Base-by-base conservation (phyloP, 352 stramenopile species). In the Phytophthora pluvialis region DNA sequence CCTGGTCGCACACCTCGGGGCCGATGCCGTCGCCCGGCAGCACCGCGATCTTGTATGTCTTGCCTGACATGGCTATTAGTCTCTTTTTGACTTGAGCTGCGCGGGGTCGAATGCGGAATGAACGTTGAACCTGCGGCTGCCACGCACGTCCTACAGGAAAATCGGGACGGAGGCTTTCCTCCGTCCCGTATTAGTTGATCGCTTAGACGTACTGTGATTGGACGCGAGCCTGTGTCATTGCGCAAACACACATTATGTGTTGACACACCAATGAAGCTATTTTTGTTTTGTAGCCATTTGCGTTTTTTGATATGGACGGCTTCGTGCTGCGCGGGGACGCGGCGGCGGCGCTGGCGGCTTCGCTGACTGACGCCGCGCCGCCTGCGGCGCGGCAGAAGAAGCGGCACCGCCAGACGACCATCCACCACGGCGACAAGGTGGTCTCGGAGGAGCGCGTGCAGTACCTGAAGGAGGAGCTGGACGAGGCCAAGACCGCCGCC, bases 21-120 rank as follows among this genome's bases (percentile, higher is more conserved):
- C 98, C 97, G 75, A 99, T 99, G 60, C 97, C 97, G 81, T 99
- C 97, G 59, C 97, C 97, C 0, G 97, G 89, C 21, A 99, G 88
- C 54, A 99, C 83, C 11, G 97, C 98, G 61, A 99, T 96, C 67
- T 90, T 89, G 75, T 88, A 75, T 18, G 72, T 79, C 54, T 73
- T 75, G 42, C 60, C 58, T 15, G 25, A 51, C 44, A 51, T 51
- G 7, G n/a, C 21, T 51, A 39, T 1, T 35, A 69, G 72, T 83
- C 67, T 80, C 78, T 21, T 6, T 40, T 46, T 32, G n/a, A 31
- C 12, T 8, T 64, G 49, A 28, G 58, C 40, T 16, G 15, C n/a
- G 40, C 44, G 29, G 15, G 29, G 58, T 35, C 7, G 64, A 63
- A 57, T 63, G 36, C 28, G 36, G 42, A 64, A 43, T 71, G 60